Base-by-base conservation (phyloP, 345 rosid species). In the Melaleuca quinquenervia region DNA sequence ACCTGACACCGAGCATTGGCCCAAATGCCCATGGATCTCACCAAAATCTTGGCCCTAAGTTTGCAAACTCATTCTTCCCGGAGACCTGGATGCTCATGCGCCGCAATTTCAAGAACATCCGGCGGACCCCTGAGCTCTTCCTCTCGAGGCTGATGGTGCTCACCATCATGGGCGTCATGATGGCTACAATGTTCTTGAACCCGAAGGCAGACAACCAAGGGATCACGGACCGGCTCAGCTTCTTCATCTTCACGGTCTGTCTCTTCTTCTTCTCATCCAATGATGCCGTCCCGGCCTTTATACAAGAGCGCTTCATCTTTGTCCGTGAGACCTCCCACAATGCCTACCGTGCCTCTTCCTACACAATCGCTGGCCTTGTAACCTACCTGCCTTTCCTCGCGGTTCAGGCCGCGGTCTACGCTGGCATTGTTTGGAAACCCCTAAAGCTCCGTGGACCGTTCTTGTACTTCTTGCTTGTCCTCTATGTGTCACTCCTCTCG, bases 221-320 rank as follows among this genome's bases (percentile, higher is more conserved):
- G 55, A 91, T 94, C 90, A 92, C 95, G 7, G 87, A 94, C 83
- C 93, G 90, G 24, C 92, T 94, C 16, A 90, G 94, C 83, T 94
- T 94, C 87, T 88, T 94, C 86, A 92, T 94, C 89, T 94, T 94
- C 91, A 93, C 94, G 0, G 93, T 91, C 80, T 91, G 96, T 55
- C 85, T 93, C 82, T 94, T 94, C 91, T 94, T 94, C 91, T 94
- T 93, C 92, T 94, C 96, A 29, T 93, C 96, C 64, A 93, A 94
- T 20, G 96, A 94, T 41, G 94, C 93, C 0, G 96, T 93, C 64
- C 96, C 94, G 1, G 94, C 95, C 52, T 94, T 94, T 87, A 94
- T 94, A 85, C 94, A 94, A 87, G 95, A 94, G 60, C 93, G 96
- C 84, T 93, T 90, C 88, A 93, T 93, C 86, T 92, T 94, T 50